Percentiles rank a stretch among this genome's conserved stretches.
phyloP scores from a whole-genome alignment of 1,139 yeast genomes.

The Candida sanyaensis region DNA sequence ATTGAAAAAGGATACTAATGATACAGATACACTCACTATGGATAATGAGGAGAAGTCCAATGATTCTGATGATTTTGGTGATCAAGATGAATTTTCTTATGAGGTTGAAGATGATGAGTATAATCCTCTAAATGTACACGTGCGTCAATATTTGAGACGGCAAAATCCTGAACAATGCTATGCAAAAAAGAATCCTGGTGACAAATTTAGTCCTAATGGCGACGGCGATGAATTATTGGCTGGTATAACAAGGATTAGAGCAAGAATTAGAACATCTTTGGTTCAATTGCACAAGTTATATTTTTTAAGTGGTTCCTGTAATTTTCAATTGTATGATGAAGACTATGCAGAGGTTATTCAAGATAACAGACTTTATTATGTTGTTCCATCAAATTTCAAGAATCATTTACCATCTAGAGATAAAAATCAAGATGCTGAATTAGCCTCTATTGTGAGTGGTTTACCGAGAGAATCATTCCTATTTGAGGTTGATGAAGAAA shows the following conservation, averaged over 20 bases:
- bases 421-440: slow-evolving; percentile 21
- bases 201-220: slow-evolving; percentile 17
- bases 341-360: slow-evolving; percentile 34
- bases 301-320: slow-evolving; percentile 80
- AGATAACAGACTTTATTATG: slow-evolving; percentile 10
- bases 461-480: slow-evolving; percentile 17
- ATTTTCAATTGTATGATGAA: slow-evolving; percentile 61
- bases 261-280: slow-evolving; percentile 48
- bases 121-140: too few relatives aligned
- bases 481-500: slow-evolving; percentile 10
- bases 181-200: slow-evolving; percentile 10
- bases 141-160: too few relatives aligned
- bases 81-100: not conserved
- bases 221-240: slow-evolving; percentile 22
- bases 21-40: not conserved
- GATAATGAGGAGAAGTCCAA: not conserved
- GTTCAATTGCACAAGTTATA: slow-evolving; percentile 73
- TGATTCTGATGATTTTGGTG: too few relatives aligned
- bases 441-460: slow-evolving; percentile 26
- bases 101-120: too few relatives aligned
- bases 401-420: slow-evolving; percentile 9
- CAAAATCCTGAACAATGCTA: too few relatives aligned
- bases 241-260: slow-evolving; percentile 22
- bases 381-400: slow-evolving; percentile 7
- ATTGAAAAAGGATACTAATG: slow-evolving; percentile 12